Conservation (phyloP, 305 asterid genomes). For the Petunia hybrid region DNA sequence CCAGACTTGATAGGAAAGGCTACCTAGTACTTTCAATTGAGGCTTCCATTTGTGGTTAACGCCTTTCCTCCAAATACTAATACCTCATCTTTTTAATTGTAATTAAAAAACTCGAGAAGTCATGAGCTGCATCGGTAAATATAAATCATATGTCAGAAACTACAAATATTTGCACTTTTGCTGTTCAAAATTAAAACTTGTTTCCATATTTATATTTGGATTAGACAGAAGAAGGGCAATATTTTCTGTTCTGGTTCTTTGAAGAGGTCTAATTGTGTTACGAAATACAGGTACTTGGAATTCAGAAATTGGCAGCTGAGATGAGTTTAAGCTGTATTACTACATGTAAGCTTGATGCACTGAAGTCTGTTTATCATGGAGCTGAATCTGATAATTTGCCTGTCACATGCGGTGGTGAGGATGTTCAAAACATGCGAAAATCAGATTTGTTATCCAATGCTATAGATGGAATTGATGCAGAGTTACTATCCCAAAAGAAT, state of each 20-base stretch:
- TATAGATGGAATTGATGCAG: slow-evolving; percentile 47
- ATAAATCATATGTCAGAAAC: not conserved
- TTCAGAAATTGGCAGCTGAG: slow-evolving; percentile 87
- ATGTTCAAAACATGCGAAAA: slow-evolving; percentile 38
- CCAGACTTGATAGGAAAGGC: slow-evolving; percentile 27
- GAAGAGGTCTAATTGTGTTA: slow-evolving; percentile 4
- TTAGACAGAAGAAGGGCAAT: not conserved
- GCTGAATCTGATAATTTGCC: slow-evolving; percentile 50
- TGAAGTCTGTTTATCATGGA: slow-evolving; percentile 63
- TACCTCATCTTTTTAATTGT: slow-evolving; percentile 14
- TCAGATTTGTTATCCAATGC: slow-evolving; percentile 42
- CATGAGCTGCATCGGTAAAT: not conserved
- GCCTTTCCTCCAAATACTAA: not conserved
- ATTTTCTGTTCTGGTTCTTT: not conserved
- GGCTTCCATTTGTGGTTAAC: not conserved
- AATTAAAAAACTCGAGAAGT: slow-evolving; percentile 9
- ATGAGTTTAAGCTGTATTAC: slow-evolving; percentile 79
- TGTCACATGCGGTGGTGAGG: slow-evolving; percentile 43
- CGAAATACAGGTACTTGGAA: slow-evolving; percentile 73
- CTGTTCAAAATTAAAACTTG: not conserved
- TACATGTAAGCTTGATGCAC: slow-evolving; percentile 86
- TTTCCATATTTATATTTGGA: slow-evolving; percentile 8
- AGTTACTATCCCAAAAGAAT: slow-evolving; percentile 39
- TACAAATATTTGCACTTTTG: not conserved
- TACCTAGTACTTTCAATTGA: not conserved